Conservation (phyloP, 1,284 basidiomycete species). For the Austroboletus rostrupii region DNA sequence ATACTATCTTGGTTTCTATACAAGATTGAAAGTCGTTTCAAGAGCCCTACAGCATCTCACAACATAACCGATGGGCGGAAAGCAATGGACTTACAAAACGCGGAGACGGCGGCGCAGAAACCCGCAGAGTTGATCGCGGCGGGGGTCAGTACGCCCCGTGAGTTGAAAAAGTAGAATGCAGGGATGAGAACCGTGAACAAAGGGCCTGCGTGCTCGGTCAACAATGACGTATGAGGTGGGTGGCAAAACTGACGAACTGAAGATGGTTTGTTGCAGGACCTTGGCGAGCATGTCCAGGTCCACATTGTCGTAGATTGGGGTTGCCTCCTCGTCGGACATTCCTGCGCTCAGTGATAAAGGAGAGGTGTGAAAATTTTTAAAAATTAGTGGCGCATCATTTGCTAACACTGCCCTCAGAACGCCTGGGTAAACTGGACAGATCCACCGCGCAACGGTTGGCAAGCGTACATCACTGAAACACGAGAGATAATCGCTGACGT, state of each 20-base stretch:
- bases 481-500: not conserved
- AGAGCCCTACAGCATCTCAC: constrained; percentile 46
- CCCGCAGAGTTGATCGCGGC: constrained; percentile 46
- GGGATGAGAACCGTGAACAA: constrained; percentile 79
- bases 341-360: not conserved
- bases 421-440: not conserved
- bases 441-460: constrained; percentile 14
- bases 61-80: not conserved
- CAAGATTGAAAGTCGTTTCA: constrained; percentile 65
- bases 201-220: constrained; percentile 51
- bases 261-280: constrained; percentile 69
- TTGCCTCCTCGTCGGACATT: constrained; percentile 5
- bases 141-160: constrained; percentile 47
- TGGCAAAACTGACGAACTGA: constrained; percentile 51
- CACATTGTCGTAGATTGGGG: constrained; percentile 51
- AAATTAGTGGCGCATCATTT: not conserved
- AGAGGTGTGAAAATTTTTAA: not conserved
- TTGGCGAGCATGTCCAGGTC: constrained; percentile 75
- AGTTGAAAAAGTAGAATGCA: constrained; percentile 71
- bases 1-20: constrained; percentile 71
- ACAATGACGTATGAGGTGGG: not conserved
- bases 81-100: constrained; percentile 54
- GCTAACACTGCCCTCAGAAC: too few relatives aligned
- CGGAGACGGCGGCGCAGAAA: constrained; percentile 55
- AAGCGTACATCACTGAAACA: not conserved